Evolutionary conservation across 164 flowering plant genomes (phyloP), one percentile per base, ranked within the genome.

Genomic region (Sedum album): DNA sequence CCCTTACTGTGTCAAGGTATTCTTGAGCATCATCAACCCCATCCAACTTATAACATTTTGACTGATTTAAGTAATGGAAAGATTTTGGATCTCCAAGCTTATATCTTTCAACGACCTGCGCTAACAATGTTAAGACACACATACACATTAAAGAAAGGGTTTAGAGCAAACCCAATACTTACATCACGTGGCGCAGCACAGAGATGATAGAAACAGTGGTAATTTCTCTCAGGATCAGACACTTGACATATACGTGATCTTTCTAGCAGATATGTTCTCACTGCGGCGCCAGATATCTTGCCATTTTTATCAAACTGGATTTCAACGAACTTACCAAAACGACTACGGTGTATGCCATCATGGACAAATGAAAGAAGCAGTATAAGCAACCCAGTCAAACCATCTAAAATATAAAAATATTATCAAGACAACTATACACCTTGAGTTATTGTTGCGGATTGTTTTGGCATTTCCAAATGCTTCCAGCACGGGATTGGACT

Each of bases 391-490:
- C 14, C 33, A 28, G 62, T 28, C 20, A 26, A 57, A 57, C 33
- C 62, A 57, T 57, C 28, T 28, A 26, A 13, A 64, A 62, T 33
- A 63, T 10, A 63, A 46, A 26, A 70, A n/a, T 2, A 28, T 2
- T 33, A n/a, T 7, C 60, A 53, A 53, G 28, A 23, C 60, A 61
- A 35, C 55, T 62, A 74, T 74, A 69, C 69, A 88, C 95, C 95
- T 89, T 66, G 95, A 89, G 71, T 89, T 89, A 71, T 89, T 89
- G 80, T 89, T 89, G 74, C 91, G 77, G 65, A 87, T 82, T 67
- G 95, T 89, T 80, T 89, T 89, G 20, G 91, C 95, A 82, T 89
- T 89, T 35, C 95, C 95, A 78, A 89, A 89, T 70, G 95, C 90
- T 82, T 89, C 95, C 55, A 87, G 88, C 71, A 89, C 95, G 65